Base-by-base conservation (phyloP, 2,329 filamentous ascomycete genomes). In the Graphilbum sp. region DNA sequence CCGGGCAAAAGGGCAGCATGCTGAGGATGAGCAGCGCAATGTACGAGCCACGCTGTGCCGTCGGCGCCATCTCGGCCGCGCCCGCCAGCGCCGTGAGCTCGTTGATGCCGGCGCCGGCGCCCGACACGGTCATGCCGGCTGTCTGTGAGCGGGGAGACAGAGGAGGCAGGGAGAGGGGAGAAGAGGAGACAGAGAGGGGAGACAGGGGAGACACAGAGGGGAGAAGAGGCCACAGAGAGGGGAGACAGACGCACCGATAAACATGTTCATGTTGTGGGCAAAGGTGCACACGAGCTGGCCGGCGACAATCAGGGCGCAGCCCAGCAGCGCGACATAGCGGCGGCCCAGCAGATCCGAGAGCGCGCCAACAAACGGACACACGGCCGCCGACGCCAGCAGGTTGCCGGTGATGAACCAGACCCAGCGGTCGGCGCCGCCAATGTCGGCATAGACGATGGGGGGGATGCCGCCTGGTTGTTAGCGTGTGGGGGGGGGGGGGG, bases 11-110 rank as follows among this genome's bases (percentile, higher is more conserved):
- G 0, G 73, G 74, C 2, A 75, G 44, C 41, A 79, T 74, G 39
- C 68, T 73, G 47, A 76, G 64, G 34, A 77, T 66, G 13, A 80
- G 55, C 1, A 64, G 52, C 12, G 69, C 68, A 19, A 79, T 67
- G 48, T 79, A 79, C 49, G 66, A 66, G 23, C 72, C 76, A 35
- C 78, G 67, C 52, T 79, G 71, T 16, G 67, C 61, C 17, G 71
- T 71, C 2, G 78, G 77, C 0, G 74, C 78, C 42, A 82, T 63
- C 50, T 83, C 77, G 2, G 74, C 72, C 2, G 75, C 77, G 25
- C 67, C 77, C 21, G 77, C 75, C 9, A 83, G 59, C 5, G 77
- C 75, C 6, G 74, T 81, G 25, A 82, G 58, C 52, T 81, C 76
- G 46, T 75, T 75, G 43, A 81, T 66, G 13, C 77, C 77, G 11